Evolutionary conservation across 129 eudicot species (phyloP).

Genomic region (Gnaphalium uliginosum): DNA sequence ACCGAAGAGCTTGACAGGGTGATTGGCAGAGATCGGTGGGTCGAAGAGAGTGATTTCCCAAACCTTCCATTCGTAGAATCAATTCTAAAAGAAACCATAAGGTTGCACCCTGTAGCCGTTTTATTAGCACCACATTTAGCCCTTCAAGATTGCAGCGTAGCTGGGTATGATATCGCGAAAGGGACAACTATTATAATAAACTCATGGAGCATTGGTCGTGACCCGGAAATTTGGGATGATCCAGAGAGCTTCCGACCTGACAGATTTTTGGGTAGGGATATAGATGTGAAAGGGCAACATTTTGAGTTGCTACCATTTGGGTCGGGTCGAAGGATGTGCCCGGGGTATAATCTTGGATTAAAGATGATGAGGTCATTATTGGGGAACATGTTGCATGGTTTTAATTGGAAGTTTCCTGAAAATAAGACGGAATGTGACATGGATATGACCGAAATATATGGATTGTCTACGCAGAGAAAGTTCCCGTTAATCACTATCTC

Average conservation of each 20-base stretch:
- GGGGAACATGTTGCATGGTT: conserved; percentile 39
- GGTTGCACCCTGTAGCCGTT: conserved; percentile 41
- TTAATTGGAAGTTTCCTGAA: conserved; percentile 35
- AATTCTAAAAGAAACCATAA: conserved; percentile 42
- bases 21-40: conserved; percentile 46
- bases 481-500: conserved; percentile 27
- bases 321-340: conserved; percentile 48
- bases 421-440: conserved; percentile 14
- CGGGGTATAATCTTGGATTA: conserved; percentile 42
- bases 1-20: conserved; percentile 37
- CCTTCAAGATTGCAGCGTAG: conserved; percentile 44
- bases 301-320: conserved; percentile 45
- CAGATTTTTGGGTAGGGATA: conserved; percentile 35
- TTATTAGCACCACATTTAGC: conserved; percentile 47
- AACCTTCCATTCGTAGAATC: conserved; percentile 35
- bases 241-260: conserved; percentile 40
- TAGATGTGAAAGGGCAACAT: conserved; percentile 41
- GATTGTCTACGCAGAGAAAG: conserved; percentile 36
- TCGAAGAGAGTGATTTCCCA: conserved; percentile 36
- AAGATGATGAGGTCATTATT: conserved; percentile 37
- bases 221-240: conserved; percentile 35
- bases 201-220: conserved; percentile 47
- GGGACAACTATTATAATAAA: conserved; percentile 42
- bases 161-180: conserved; percentile 37
- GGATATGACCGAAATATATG: conserved; percentile 35